Evolutionary conservation across 371 early-diverging fungal species (phyloP), one percentile per base, ranked within the genome.

Genomic region (Mortierella sp.): DNA sequence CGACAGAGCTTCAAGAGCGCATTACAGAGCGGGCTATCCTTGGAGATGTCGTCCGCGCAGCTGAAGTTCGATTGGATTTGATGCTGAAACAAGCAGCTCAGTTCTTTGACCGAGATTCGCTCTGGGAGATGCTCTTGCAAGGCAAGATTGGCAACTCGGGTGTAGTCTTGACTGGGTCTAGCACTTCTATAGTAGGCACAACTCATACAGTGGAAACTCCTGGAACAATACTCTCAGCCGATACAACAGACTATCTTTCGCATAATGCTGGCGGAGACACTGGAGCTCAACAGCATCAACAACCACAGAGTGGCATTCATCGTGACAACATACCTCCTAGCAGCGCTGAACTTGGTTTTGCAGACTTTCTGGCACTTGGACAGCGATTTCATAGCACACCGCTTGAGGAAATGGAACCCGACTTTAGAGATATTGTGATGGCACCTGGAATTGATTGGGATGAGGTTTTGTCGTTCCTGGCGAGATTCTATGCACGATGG

Each of bases 361-460:
- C 76, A 40, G 83, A 85, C 69, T 83, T 85, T 62, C 63, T 83
- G 70, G 79, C 77, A 3, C 75, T 85, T 34, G 82, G 82, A n/a
- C 82, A 83, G 59, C 69, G 82, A 19, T 85, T 83, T 70, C 70
- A 78, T 43, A 81, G 81, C 55, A 80, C 82, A 17, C 73, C 81
- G 6, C 42, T 85, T 31, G 68, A 75, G 49, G 82, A 72, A n/a
- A 72, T 85, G 74, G 77, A 83, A 35, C 85, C 83, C 23, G 83
- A 75, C 23, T 85, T 85, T 65, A 47, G 65, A 32, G 68, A 66
- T 54, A 75, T 69, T 34, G 32, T 85, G 43, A 71, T 55, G n/a
- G 85, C 83, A 0, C 76, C 83, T 10, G 69, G 64, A 1, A 77
- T 85, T 29, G 64, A 85, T 58, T 85, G 85, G 85, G 53, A 42